These are phyloP conservation scores for Physcomitrellopsis africana DNA, from an alignment of 225 moss, liverwort and hornwort genomes.

Conservation along the genomic window DNA sequence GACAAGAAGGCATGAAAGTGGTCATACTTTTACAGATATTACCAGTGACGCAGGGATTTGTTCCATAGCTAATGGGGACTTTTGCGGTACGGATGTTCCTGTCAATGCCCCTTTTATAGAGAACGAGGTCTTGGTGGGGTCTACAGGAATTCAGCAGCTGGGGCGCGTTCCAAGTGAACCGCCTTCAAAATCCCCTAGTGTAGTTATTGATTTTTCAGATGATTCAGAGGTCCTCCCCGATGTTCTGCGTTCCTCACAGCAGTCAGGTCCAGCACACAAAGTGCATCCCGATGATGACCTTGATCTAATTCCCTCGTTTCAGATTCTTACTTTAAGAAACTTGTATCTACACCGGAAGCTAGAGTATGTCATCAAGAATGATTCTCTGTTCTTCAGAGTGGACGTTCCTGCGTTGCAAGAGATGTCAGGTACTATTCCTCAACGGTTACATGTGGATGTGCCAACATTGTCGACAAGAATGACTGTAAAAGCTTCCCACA, in stretches of 20 bases:
- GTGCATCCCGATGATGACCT: constrained; percentile 62
- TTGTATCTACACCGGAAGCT: constrained; percentile 75
- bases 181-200: constrained; percentile 27
- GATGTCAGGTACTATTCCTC: constrained; percentile 53
- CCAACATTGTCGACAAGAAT: constrained; percentile 35
- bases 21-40: constrained; percentile 37
- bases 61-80: constrained; percentile 33
- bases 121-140: constrained; percentile 70
- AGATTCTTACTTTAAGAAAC: constrained; percentile 67
- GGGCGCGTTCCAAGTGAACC: constrained; percentile 41
- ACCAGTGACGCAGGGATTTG: constrained; percentile 30
- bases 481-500: constrained; percentile 54
- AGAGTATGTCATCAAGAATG: constrained; percentile 84
- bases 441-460: constrained; percentile 34
- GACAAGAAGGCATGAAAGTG: constrained; percentile 67
- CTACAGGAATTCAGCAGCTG: constrained; percentile 59
- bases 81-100: constrained; percentile 44
- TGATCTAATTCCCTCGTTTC: constrained; percentile 66
- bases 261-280: constrained; percentile 36
- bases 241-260: constrained; percentile 41
- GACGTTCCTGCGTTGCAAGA: constrained; percentile 70
- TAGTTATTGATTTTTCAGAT: constrained; percentile 29
- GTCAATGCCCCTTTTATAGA: constrained; percentile 87
- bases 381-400: constrained; percentile 79
- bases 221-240: constrained; percentile 36